Percentiles rank a stretch among this genome's conserved stretches.
These are phyloP conservation scores for Cystobasidium onofrii DNA, from an alignment of 768 basidiomycete genomes.

Conservation along the genomic window DNA sequence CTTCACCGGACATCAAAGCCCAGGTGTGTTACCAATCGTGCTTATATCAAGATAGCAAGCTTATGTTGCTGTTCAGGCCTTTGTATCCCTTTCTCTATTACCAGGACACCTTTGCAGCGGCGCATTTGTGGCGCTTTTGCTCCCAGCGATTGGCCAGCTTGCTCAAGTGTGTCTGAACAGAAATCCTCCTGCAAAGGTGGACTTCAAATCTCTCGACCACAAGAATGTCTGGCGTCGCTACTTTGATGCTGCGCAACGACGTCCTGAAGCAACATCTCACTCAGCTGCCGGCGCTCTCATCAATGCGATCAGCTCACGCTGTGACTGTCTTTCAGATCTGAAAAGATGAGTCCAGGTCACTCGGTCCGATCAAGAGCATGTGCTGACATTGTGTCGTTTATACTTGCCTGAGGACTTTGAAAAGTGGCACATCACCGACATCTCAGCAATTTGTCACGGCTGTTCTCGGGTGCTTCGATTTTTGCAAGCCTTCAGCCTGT, in stretches of 20 bases:
- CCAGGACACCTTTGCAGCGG: background rate
- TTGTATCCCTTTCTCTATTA: background rate
- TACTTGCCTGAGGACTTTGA: slow-evolving; percentile 3
- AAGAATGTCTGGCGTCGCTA: slow-evolving; percentile 12
- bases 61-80: background rate
- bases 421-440: background rate
- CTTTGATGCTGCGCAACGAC: slow-evolving; percentile 1
- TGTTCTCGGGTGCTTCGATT: slow-evolving; percentile 20
- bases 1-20: background rate
- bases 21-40: background rate
- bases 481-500: background rate
- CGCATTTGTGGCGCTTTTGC: background rate
- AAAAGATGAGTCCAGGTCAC: slow-evolving; percentile 3
- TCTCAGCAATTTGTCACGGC: slow-evolving; percentile 17
- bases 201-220: slow-evolving; percentile 24
- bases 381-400: background rate
- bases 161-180: background rate
- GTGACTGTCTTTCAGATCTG: slow-evolving; percentile 4
- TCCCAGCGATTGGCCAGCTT: background rate
- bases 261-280: slow-evolving; percentile 3
- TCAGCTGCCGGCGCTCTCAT: background rate
- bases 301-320: background rate
- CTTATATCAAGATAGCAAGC: background rate
- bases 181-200: background rate
- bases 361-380: background rate